Evolutionary conservation across 2,329 filamentous ascomycete species (phyloP).

Genomic region (Pestalotiopsis sp.): DNA sequence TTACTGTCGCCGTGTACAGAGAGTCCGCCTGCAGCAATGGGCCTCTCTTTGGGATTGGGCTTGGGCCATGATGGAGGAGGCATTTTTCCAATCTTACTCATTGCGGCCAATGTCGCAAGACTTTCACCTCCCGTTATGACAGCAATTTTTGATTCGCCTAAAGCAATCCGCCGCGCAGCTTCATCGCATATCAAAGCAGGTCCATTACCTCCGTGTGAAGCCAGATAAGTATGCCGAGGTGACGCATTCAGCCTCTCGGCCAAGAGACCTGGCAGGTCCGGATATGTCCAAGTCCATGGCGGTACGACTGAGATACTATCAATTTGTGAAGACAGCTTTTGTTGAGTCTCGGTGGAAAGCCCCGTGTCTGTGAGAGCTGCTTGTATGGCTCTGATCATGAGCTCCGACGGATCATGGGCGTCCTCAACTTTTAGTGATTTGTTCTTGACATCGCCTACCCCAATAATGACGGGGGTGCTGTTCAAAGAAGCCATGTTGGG

Average conservation of each 20-base stretch:
- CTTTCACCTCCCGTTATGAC: conserved; percentile 42
- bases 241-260: conserved; percentile 42
- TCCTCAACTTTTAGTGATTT: conserved; percentile 51
- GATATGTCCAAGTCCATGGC: conserved; percentile 70
- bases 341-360: conserved; percentile 4
- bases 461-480: conserved; percentile 58
- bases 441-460: conserved; percentile 65
- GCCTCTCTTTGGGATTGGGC: conserved; percentile 45
- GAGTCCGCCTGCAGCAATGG: conserved; percentile 51
- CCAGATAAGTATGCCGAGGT: neutral
- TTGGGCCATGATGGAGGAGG: conserved; percentile 60
- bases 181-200: conserved; percentile 66
- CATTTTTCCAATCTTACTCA: conserved; percentile 31
- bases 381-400: conserved; percentile 61
- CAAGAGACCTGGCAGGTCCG: conserved; percentile 58
- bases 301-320: conserved; percentile 63
- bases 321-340: conserved; percentile 45
- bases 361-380: conserved; percentile 53
- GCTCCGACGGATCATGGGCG: conserved; percentile 59
- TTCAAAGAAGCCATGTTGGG: neutral
- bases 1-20: neutral
- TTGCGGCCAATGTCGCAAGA: conserved; percentile 29
- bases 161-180: conserved; percentile 59
- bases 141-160: conserved; percentile 56
- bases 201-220: conserved; percentile 63